Percentiles rank a stretch among this genome's conserved stretches.
phyloP scores from a whole-genome alignment of 176 grass and related monocot species.

The sorghum (Sorghum bicolor) region Sorghum_bicolor_NCBIv3 NC_012870.2:71167001-71167500 shows the following conservation, averaged over 20 bases:
- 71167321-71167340: slow-evolving; percentile 74
- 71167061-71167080: slow-evolving; percentile 98
- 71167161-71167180: slow-evolving; percentile 84
- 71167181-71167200: slow-evolving; percentile 81
- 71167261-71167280: slow-evolving; percentile 66
- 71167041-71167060: slow-evolving; percentile 88
- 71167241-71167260: slow-evolving; percentile 76
- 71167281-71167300: slow-evolving; percentile 73
- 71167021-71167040: slow-evolving; percentile 80
- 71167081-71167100: slow-evolving; percentile 81
- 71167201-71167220: slow-evolving; percentile 78
- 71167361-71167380: slow-evolving; percentile 82
- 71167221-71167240: slow-evolving; percentile 60
- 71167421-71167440: slow-evolving; percentile 81
- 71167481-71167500: background rate
- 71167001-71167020: slow-evolving; percentile 88
- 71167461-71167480: slow-evolving; percentile 4
- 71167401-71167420: slow-evolving; percentile 62
- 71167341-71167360: slow-evolving; percentile 89
- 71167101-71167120: slow-evolving; percentile 81
- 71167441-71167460: slow-evolving; percentile 50
- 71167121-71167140: slow-evolving; percentile 94
- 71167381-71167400: slow-evolving; percentile 84
- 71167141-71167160: slow-evolving; percentile 83
- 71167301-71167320: slow-evolving; percentile 61